These are phyloP conservation scores for Sarocladium brachiariae DNA, from an alignment of 2,329 filamentous ascomycete species.

Conservation along the genomic window DNA sequence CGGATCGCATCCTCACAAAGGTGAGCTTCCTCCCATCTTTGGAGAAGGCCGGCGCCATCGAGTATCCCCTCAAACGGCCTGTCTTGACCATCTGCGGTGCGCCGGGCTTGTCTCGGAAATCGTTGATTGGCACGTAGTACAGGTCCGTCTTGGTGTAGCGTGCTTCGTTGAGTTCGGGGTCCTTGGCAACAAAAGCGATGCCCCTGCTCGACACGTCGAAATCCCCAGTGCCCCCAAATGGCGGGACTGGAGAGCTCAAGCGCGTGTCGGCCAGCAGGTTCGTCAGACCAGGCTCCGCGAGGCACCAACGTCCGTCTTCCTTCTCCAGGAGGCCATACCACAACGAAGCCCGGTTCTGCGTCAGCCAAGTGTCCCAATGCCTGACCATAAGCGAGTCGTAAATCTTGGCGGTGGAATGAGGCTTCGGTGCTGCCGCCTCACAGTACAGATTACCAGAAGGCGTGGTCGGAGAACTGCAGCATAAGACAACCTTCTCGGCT, in stretches of 20 bases:
- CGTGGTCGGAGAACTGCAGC: conserved; percentile 57
- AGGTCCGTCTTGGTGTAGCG: conserved; percentile 77
- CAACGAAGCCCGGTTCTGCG: conserved; percentile 61
- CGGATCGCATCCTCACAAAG: conserved; percentile 71
- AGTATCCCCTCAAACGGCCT: conserved; percentile 56
- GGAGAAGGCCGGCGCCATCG: conserved; percentile 63
- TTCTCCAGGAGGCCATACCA: conserved; percentile 61
- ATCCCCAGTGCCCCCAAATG: conserved; percentile 74
- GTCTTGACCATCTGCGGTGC: conserved; percentile 46
- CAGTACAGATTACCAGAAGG: conserved; percentile 65
- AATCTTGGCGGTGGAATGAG: conserved; percentile 58
- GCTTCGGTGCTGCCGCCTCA: conserved; percentile 51
- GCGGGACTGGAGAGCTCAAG: conserved; percentile 62
- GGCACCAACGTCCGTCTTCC: conserved; percentile 31
- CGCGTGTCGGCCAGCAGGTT: conserved; percentile 57
- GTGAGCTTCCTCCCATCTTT: conserved; percentile 62
- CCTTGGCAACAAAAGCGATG: conserved; percentile 68
- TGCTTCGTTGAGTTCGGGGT: conserved; percentile 63
- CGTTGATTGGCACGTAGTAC: conserved; percentile 61
- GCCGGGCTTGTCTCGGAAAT: conserved; percentile 50
- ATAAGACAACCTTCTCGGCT: conserved; percentile 44
- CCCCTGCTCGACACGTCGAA: conserved; percentile 66
- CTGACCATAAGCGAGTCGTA: conserved; percentile 72
- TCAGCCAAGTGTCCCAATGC: conserved; percentile 76
- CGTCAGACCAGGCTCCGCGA: conserved; percentile 40